Evolutionary conservation across 345 rosid species (phyloP).

Genomic region (Eucalyptus camaldulensis): DNA sequence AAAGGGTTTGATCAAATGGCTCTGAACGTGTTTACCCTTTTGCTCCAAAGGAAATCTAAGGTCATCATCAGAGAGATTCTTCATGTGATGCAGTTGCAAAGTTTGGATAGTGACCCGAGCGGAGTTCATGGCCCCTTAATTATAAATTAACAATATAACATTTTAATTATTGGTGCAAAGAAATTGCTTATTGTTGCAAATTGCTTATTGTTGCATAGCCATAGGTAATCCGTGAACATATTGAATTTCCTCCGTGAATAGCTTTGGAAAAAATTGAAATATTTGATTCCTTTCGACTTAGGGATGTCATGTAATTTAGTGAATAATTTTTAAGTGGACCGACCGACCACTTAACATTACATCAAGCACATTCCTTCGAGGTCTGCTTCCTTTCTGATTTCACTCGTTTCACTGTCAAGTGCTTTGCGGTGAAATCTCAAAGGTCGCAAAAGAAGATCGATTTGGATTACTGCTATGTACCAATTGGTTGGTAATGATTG

Average conservation of each 20-base stretch:
- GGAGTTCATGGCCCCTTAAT: background rate
- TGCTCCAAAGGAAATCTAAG: constrained; percentile 18
- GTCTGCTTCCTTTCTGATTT: background rate
- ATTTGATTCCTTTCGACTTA: background rate
- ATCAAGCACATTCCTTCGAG: background rate
- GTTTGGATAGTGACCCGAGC: background rate
- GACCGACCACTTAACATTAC: background rate
- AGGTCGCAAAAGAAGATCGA: background rate
- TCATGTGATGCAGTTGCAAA: constrained; percentile 38
- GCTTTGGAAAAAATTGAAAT: background rate
- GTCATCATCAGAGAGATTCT: constrained; percentile 40
- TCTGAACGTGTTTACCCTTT: background rate
- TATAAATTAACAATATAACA: background rate
- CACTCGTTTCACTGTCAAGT: background rate
- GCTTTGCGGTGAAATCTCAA: background rate
- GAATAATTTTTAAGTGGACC: background rate
- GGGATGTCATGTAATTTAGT: background rate
- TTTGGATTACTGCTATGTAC: background rate
- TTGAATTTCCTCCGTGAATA: background rate
- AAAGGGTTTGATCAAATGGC: background rate
- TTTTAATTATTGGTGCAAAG: background rate
- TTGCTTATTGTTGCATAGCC: background rate
- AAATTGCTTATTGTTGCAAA: background rate
- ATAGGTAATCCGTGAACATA: background rate
- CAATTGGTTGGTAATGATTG: background rate